Base-by-base conservation (phyloP, 441 rosid genomes). In the Raphanus hybrid region DNA sequence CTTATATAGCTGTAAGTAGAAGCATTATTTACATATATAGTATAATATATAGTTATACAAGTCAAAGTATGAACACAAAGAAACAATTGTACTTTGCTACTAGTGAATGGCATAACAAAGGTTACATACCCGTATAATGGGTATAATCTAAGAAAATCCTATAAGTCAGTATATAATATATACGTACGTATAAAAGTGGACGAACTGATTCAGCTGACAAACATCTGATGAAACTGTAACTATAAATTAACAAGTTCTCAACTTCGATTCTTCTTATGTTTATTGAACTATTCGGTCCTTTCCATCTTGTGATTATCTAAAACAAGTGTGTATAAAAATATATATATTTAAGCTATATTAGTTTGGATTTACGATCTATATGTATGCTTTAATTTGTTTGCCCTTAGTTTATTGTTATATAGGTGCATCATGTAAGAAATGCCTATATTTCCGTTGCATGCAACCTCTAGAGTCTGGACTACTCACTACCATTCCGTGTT, bases 1-100 rank as follows among this genome's bases (percentile, higher is more conserved):
- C 34, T 48, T 29, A 58, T n/a, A 68, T 68, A 73, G 67, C 69
- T 78, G 61, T 73, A 37, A 23, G 68, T 66, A 18, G 64, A 67
- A 65, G 20, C 48, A 64, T 39, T 27, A 41, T 50, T 52, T 45
- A 37, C 9, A 37, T 23, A 37, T 6, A 37, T 8, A 8, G 2
- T 60, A 18, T 32, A 67, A 59, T 67, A 60, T 43, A 41, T 67
- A 18, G 1, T 6, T 65, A n/a, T 54, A 63, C 6, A 64, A 64
- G 71, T 70, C 75, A 76, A 61, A 71, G 20, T 66, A 41, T 65
- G 32, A 43, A 29, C 32, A 29, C 14, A 77, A 11, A 23, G 32
- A 23, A 27, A 59, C 64, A 59, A 26, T 64, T 64, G 66, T 27
- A 12, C 5, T 64, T 64, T 55, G 59, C 55, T 55, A 64, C 20